Evolutionary conservation across 1,284 basidiomycete species (phyloP).

Genomic region (Boletus semigastroideus): DNA sequence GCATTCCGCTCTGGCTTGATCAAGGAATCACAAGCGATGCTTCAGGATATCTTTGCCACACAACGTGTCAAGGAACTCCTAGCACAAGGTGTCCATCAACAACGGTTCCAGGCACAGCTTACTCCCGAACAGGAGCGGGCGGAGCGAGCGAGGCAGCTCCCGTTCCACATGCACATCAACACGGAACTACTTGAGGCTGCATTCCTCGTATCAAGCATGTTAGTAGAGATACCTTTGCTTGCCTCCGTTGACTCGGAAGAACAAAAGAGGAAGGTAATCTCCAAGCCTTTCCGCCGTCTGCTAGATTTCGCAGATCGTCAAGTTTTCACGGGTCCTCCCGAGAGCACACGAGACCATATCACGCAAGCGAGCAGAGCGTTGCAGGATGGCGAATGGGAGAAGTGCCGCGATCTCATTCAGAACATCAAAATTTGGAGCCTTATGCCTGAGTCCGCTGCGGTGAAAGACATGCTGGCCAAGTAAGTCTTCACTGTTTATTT

Average conservation of each 20-base stretch:
- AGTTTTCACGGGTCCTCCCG: slow-evolving; percentile 97
- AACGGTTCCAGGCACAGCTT: slow-evolving; percentile 78
- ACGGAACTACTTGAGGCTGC: slow-evolving; percentile 96
- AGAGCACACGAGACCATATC: slow-evolving; percentile 98
- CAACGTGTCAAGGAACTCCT: slow-evolving; percentile 96
- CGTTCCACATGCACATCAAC: slow-evolving; percentile 99
- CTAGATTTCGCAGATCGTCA: slow-evolving; percentile 98
- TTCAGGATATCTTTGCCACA: slow-evolving; percentile 95
- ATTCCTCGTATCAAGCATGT: slow-evolving; percentile 98
- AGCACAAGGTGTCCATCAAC: slow-evolving; percentile 94
- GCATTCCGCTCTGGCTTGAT: slow-evolving; percentile 96
- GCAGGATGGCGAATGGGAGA: slow-evolving; percentile 97
- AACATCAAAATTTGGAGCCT: slow-evolving; percentile 98
- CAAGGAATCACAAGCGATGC: slow-evolving; percentile 88
- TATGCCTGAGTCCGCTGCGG: slow-evolving; percentile 85
- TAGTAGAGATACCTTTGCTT: slow-evolving; percentile 94
- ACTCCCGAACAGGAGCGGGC: slow-evolving; percentile 96
- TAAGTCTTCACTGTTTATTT: slow-evolving; percentile 41
- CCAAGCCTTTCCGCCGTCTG: slow-evolving; percentile 93
- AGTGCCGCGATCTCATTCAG: slow-evolving; percentile 88
- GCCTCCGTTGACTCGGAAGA: slow-evolving; percentile 95
- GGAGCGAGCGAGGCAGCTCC: slow-evolving; percentile 93
- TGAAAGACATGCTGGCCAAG: slow-evolving; percentile 94
- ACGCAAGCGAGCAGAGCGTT: slow-evolving; percentile 99
- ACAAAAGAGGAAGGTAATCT: slow-evolving; percentile 87